Conservation (phyloP, 2,329 filamentous ascomycete species). For the Fusarium buxicola region DNA sequence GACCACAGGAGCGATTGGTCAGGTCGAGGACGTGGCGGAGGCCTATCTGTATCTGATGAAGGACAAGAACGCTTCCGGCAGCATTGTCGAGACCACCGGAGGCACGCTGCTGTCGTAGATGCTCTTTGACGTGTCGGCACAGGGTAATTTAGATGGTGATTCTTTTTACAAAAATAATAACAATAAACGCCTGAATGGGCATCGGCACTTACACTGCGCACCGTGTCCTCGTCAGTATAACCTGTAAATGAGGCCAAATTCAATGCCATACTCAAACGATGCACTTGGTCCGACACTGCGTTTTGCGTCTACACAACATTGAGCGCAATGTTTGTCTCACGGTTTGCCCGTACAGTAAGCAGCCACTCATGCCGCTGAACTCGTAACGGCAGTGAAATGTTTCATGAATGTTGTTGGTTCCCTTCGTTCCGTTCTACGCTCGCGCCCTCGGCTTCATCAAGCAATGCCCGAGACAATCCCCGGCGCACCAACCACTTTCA, state of each 20-base stretch:
- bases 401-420: not conserved
- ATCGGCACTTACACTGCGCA: too few relatives aligned
- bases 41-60: conserved; percentile 42
- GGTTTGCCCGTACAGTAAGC: not conserved
- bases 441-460: conserved; percentile 22
- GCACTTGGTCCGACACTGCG: too few relatives aligned
- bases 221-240: too few relatives aligned
- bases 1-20: conserved; percentile 25
- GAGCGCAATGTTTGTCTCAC: too few relatives aligned
- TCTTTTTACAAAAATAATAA: too few relatives aligned
- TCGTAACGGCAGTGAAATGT: conserved; percentile 15
- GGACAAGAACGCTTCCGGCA: conserved; percentile 37
- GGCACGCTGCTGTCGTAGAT: conserved; percentile 33
- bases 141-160: not conserved
- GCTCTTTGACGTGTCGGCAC: not conserved
- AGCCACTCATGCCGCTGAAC: conserved; percentile 2
- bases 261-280: too few relatives aligned
- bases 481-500: not conserved
- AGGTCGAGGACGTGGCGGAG: conserved; percentile 38
- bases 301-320: too few relatives aligned
- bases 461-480: not conserved
- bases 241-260: too few relatives aligned
- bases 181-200: too few relatives aligned
- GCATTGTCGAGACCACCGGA: conserved; percentile 36
- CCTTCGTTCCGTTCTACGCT: not conserved